These are phyloP conservation scores for Tricholoma flavovirens DNA, from an alignment of 768 basidiomycete genomes.

Conservation along the genomic window DNA sequence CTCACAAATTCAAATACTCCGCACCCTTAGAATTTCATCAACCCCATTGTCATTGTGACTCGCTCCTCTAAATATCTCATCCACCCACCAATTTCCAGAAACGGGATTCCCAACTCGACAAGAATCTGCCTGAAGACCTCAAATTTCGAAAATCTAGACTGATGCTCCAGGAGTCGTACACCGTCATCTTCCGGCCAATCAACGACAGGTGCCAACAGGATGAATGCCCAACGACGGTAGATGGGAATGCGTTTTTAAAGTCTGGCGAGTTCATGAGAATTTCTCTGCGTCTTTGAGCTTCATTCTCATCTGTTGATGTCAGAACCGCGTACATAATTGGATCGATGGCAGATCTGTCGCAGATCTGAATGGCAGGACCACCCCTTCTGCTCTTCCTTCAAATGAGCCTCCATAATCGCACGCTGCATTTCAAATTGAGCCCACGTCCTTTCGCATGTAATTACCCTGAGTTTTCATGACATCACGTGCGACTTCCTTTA, in stretches of 20 bases:
- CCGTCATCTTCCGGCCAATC: conserved; percentile 66
- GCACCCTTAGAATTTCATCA: conserved; percentile 4
- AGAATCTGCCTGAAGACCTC: conserved; percentile 35
- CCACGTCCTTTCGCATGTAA: conserved; percentile 47
- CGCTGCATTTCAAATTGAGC: conserved; percentile 53
- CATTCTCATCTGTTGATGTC: conserved; percentile 32
- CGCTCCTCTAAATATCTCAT: conserved; percentile 37
- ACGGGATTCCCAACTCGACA: conserved; percentile 36
- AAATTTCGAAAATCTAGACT: conserved; percentile 32
- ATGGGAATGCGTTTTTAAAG: conserved; percentile 36
- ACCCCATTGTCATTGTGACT: conserved; percentile 18
- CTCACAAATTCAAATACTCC: not conserved
- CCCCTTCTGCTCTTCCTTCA: conserved; percentile 35
- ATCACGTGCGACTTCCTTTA: conserved; percentile 57
- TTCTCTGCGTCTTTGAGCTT: conserved; percentile 29
- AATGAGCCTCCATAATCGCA: conserved; percentile 55
- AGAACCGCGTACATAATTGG: conserved; percentile 57
- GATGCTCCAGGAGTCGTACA: conserved; percentile 49
- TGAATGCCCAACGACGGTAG: conserved; percentile 44
- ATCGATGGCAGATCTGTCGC: conserved; percentile 63
- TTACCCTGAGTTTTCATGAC: conserved; percentile 51
- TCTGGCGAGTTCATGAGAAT: conserved; percentile 28
- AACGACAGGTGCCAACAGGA: conserved; percentile 48
- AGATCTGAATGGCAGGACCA: conserved; percentile 34
- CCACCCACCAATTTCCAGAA: conserved; percentile 40